Evolutionary conservation across 768 basidiomycete genomes (phyloP).

Genomic region (Mycena olivaceomarginata): DNA sequence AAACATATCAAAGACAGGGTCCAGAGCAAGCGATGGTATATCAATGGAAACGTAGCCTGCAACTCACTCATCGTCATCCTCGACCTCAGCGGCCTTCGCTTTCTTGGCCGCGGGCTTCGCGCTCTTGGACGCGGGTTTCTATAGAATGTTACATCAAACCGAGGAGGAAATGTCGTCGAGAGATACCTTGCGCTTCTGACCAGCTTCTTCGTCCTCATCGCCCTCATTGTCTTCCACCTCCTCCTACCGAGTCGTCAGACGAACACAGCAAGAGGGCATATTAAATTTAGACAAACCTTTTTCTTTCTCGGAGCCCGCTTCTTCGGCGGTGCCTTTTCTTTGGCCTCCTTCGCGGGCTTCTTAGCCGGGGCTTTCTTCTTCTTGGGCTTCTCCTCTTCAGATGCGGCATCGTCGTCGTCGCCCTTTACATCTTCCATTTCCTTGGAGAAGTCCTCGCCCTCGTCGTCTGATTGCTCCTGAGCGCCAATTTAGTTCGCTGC

Average conservation of each 20-base stretch:
- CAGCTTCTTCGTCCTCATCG: slow-evolving; percentile 65
- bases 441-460: slow-evolving; percentile 48
- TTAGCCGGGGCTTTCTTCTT: slow-evolving; percentile 62
- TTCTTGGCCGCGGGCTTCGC: slow-evolving; percentile 70
- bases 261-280: slow-evolving; percentile 5
- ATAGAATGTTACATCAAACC: slow-evolving; percentile 13
- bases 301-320: slow-evolving; percentile 60
- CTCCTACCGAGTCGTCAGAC: slow-evolving; percentile 47
- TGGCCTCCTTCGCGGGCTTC: slow-evolving; percentile 61
- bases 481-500: background rate
- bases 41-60: background rate
- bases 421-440: slow-evolving; percentile 54
- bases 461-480: slow-evolving; percentile 36
- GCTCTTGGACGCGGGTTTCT: slow-evolving; percentile 65
- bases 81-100: slow-evolving; percentile 57
- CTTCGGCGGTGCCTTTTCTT: slow-evolving; percentile 59
- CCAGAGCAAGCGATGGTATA: background rate
- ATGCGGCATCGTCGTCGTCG: slow-evolving; percentile 47
- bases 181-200: slow-evolving; percentile 85
- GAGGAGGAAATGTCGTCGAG: background rate
- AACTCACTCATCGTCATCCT: slow-evolving; percentile 19
- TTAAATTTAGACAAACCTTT: slow-evolving; percentile 48
- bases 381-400: slow-evolving; percentile 69
- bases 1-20: background rate
- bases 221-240: slow-evolving; percentile 66